Conservation (phyloP, 2,329 filamentous ascomycete genomes). For the Aspergillus aculeatinus region DNA sequence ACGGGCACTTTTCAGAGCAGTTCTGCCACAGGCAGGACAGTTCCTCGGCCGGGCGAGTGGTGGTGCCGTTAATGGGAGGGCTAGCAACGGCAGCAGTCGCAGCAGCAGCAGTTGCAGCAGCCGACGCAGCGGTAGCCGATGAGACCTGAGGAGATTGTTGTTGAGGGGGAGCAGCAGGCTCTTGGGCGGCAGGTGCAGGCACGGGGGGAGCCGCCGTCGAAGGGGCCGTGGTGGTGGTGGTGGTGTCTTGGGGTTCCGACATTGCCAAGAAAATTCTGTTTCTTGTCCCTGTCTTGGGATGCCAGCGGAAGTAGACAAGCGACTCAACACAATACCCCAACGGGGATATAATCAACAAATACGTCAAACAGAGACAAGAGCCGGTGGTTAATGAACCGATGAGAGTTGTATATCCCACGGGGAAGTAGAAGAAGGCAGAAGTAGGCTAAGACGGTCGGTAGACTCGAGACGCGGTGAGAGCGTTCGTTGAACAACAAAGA, state of each 20-base stretch:
- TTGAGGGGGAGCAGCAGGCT: slow-evolving; percentile 22
- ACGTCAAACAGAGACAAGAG: slow-evolving; percentile 7
- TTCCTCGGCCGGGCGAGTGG: slow-evolving; percentile 35
- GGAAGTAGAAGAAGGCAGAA: neutral
- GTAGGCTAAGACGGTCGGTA: neutral
- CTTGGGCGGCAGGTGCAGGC: slow-evolving; percentile 22
- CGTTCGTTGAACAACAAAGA: neutral
- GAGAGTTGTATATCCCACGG: neutral
- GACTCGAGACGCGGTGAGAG: slow-evolving; percentile 12
- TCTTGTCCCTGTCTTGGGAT: slow-evolving; percentile 33
- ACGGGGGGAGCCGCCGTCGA: slow-evolving; percentile 27
- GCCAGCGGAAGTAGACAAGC: slow-evolving; percentile 27
- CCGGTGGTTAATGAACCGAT: neutral
- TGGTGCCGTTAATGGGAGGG: slow-evolving; percentile 30
- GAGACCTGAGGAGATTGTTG: slow-evolving; percentile 24
- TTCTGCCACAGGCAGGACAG: slow-evolving; percentile 61
- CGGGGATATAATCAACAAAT: neutral
- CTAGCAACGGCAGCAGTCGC: slow-evolving; percentile 39
- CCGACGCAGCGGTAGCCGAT: slow-evolving; percentile 30
- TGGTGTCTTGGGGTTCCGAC: slow-evolving; percentile 39
- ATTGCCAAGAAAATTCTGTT: slow-evolving; percentile 41
- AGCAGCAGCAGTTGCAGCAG: slow-evolving; percentile 35
- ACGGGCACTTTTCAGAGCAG: slow-evolving; percentile 60
- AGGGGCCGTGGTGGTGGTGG: slow-evolving; percentile 24
- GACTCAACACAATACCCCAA: slow-evolving; percentile 13